These are phyloP conservation scores for Hansfordia pulvinata DNA, from an alignment of 2,329 filamentous ascomycete species.

Conservation along the genomic window DNA sequence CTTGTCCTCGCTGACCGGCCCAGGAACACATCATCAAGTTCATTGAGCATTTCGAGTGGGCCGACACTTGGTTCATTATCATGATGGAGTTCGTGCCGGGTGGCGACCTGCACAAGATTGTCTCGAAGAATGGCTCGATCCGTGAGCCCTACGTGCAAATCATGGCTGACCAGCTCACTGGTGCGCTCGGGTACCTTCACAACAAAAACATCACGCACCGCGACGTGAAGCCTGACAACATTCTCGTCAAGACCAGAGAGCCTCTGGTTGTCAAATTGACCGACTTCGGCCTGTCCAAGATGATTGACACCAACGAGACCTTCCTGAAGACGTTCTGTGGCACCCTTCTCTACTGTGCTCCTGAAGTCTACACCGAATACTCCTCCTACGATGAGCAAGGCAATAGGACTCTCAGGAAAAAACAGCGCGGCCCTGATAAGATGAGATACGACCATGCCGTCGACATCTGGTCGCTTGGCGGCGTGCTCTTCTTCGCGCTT, in stretches of 20 bases:
- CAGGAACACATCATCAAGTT: slow-evolving; percentile 84
- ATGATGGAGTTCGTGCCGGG: slow-evolving; percentile 86
- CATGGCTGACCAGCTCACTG: slow-evolving; percentile 65
- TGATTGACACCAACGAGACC: slow-evolving; percentile 78
- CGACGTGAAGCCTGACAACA: slow-evolving; percentile 98
- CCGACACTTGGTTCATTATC: slow-evolving; percentile 77
- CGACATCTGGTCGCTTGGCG: slow-evolving; percentile 92
- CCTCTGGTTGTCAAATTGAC: slow-evolving; percentile 82
- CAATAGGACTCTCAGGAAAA: slow-evolving; percentile 48
- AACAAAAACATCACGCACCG: slow-evolving; percentile 83
- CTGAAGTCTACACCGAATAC: slow-evolving; percentile 80
- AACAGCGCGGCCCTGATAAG: slow-evolving; percentile 35
- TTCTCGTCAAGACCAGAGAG: slow-evolving; percentile 60
- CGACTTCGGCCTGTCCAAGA: slow-evolving; percentile 93
- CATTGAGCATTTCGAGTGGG: slow-evolving; percentile 75
- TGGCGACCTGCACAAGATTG: slow-evolving; percentile 69
- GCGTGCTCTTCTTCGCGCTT: slow-evolving; percentile 81
- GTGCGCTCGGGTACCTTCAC: slow-evolving; percentile 79
- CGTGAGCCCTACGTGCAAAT: slow-evolving; percentile 54
- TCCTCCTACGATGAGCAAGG: slow-evolving; percentile 55
- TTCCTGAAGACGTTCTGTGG: slow-evolving; percentile 95
- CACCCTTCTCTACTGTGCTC: slow-evolving; percentile 88
- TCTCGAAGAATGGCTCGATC: slow-evolving; percentile 48
- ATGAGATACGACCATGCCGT: slow-evolving; percentile 81
- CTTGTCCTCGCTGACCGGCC: slow-evolving; percentile 8